Evolutionary conservation across 495 filamentous ascomycete genomes (phyloP).

Genomic region (Neurospora sp.): DNA sequence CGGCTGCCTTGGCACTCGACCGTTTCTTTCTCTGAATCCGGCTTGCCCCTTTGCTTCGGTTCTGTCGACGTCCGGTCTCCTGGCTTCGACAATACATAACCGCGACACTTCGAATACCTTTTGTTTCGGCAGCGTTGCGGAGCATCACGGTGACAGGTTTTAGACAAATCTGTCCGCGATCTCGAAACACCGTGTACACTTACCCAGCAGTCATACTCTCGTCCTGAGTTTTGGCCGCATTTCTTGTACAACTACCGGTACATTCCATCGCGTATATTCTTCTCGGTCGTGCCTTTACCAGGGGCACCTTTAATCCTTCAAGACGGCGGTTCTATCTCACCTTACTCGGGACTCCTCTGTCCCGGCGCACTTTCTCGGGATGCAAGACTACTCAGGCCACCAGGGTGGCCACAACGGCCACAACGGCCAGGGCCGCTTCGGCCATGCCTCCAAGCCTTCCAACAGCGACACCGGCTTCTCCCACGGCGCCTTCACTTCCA

Average conservation of each 20-base stretch:
- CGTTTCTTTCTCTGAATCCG: slow-evolving; percentile 19
- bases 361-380: slow-evolving; percentile 72
- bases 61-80: not conserved
- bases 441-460: slow-evolving; percentile 61
- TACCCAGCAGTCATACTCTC: not conserved
- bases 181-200: not conserved
- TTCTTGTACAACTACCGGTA: not conserved
- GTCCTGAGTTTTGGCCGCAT: not conserved
- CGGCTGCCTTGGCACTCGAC: slow-evolving; percentile 11
- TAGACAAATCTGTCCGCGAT: not conserved
- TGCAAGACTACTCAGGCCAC: slow-evolving; percentile 69
- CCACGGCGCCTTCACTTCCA: slow-evolving; percentile 79
- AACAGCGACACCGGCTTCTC: slow-evolving; percentile 82
- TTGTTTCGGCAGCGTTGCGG: not conserved
- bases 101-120: not conserved
- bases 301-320: slow-evolving; percentile 50
- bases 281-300: slow-evolving; percentile 35
- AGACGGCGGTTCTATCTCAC: slow-evolving; percentile 61
- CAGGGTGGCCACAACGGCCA: slow-evolving; percentile 47
- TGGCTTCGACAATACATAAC: not conserved
- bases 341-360: slow-evolving; percentile 62
- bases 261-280: slow-evolving; percentile 19
- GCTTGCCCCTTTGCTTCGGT: slow-evolving; percentile 1
- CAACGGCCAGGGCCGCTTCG: slow-evolving; percentile 47
- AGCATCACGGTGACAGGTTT: not conserved